Percentiles rank a stretch among this genome's conserved stretches.
These are phyloP conservation scores for Malassezia slooffiae DNA, from an alignment of 1,284 basidiomycete genomes.

Conservation along the genomic window DNA sequence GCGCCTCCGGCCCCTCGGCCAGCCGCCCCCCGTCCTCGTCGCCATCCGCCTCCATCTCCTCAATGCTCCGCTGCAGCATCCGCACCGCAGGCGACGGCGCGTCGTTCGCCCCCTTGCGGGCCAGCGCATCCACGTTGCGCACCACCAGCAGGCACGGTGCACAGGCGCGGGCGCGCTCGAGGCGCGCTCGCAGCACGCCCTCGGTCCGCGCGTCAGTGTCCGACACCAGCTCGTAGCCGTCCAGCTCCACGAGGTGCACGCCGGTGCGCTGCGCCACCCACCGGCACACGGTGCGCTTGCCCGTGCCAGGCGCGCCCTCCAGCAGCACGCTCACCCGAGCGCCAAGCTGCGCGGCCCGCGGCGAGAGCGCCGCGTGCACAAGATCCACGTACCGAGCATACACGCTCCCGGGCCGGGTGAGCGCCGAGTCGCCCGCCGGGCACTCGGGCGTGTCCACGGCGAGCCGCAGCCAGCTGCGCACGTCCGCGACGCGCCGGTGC, in stretches of 20 bases:
- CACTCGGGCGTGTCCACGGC: slow-evolving; percentile 40
- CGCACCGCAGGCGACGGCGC: slow-evolving; percentile 61
- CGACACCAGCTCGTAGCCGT: slow-evolving; percentile 72
- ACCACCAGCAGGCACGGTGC: slow-evolving; percentile 77
- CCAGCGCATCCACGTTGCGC: slow-evolving; percentile 71
- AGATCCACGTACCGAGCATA: slow-evolving; percentile 24
- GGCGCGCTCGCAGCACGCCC: slow-evolving; percentile 61
- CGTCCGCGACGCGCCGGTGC: slow-evolving; percentile 58
- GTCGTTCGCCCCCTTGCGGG: slow-evolving; percentile 57
- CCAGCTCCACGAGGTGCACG: slow-evolving; percentile 72
- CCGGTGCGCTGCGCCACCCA: slow-evolving; percentile 59
- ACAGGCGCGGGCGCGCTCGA: slow-evolving; percentile 68
- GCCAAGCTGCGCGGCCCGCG: slow-evolving; percentile 24
- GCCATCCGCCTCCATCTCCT: slow-evolving; percentile 48
- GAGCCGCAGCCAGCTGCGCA: slow-evolving; percentile 54
- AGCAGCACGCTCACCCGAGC: slow-evolving; percentile 53
- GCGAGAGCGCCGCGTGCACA: slow-evolving; percentile 32
- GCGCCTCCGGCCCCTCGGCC: not conserved
- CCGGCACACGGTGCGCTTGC: slow-evolving; percentile 58
- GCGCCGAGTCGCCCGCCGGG: slow-evolving; percentile 17
- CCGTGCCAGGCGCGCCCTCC: slow-evolving; percentile 62
- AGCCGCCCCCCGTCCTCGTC: not conserved
- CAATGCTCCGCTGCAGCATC: slow-evolving; percentile 60
- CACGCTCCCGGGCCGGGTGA: slow-evolving; percentile 18
- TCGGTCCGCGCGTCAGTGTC: slow-evolving; percentile 72